Conservation (phyloP, 2,329 filamentous ascomycete species). For the Venturia aucupariae region DNA sequence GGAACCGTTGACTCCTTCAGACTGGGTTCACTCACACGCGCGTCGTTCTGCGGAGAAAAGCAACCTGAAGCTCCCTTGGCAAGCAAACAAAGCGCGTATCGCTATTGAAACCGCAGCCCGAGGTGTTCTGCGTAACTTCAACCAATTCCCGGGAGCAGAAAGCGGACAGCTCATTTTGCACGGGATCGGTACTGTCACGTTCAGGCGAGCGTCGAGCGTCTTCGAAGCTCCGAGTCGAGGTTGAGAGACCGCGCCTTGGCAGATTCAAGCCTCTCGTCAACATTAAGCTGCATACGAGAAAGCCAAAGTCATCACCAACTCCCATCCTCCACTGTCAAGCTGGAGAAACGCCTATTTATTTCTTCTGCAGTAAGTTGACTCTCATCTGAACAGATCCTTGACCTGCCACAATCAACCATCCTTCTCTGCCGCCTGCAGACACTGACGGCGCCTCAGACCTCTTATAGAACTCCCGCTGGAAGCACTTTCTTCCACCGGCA, state of each 20-base stretch:
- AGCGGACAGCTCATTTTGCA: neutral
- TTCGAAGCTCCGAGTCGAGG: constrained; percentile 1
- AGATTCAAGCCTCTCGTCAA: neutral
- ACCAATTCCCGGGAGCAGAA: neutral
- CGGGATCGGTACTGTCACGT: neutral
- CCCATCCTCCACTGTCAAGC: neutral
- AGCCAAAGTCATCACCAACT: constrained; percentile 2
- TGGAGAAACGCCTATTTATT: neutral
- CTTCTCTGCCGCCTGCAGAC: neutral
- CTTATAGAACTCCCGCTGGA: constrained; percentile 5
- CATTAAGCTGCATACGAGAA: neutral
- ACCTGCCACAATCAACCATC: neutral
- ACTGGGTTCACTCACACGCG: neutral
- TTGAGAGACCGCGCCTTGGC: neutral
- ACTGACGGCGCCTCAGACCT: neutral
- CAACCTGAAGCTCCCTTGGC: neutral
- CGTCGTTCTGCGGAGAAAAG: neutral
- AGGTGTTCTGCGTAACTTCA: neutral
- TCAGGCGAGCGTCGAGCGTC: neutral
- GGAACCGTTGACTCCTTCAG: neutral
- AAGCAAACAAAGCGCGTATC: neutral
- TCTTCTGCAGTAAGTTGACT: neutral
- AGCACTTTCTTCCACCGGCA: constrained; percentile 2
- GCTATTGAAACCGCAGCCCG: neutral
- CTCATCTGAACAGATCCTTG: neutral